A percentile compares a stretch with the other conserved stretches of the same genome.
Evolutionary conservation across 306 rosid genomes (phyloP).

Genomic region (Notholithocarpus densiflorus): DNA sequence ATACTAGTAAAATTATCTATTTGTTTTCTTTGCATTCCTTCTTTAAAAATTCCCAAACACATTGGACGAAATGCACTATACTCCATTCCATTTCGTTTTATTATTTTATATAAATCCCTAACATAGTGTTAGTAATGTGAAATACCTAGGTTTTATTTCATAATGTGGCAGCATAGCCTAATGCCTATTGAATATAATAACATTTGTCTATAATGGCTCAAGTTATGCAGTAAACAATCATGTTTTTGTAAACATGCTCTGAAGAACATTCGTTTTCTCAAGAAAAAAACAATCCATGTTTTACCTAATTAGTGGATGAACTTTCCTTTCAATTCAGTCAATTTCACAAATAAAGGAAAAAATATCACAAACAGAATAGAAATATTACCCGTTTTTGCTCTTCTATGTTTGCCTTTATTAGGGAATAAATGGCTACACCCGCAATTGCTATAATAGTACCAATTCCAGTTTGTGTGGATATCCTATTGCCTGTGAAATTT

Average conservation of each 20-base stretch:
- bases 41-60: too few species aligned
- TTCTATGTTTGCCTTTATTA: conserved; percentile 69
- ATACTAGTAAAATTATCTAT: too few species aligned
- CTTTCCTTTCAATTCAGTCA: neutral
- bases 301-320: neutral
- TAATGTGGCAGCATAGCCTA: too few species aligned
- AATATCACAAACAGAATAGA: neutral
- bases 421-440: conserved; percentile 72
- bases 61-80: too few species aligned
- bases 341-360: neutral
- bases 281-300: neutral
- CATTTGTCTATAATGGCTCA: too few species aligned
- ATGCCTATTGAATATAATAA: too few species aligned
- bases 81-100: too few species aligned
- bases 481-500: conserved; percentile 52
- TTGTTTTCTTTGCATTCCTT: too few species aligned
- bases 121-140: too few species aligned
- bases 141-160: too few species aligned
- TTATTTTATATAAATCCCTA: too few species aligned
- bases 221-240: neutral
- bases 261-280: neutral
- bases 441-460: conserved; percentile 74
- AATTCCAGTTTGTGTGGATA: conserved; percentile 72
- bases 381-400: conserved; percentile 53
- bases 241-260: neutral